These are phyloP conservation scores for Paraconiothyrium sp. DNA, from an alignment of 2,329 filamentous ascomycete species.

Conservation along the genomic window DNA sequence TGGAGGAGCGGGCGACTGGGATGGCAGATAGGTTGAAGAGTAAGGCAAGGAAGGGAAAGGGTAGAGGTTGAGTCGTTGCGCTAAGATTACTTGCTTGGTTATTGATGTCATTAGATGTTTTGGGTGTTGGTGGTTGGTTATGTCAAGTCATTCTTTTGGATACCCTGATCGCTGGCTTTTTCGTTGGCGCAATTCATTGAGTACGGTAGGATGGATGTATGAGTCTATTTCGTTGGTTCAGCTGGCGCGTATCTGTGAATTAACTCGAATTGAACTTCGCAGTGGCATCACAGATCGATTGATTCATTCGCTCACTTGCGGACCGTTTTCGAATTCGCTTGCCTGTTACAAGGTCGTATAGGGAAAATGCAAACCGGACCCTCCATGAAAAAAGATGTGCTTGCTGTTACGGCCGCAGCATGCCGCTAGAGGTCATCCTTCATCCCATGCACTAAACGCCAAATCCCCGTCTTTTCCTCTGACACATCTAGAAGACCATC, in stretches of 20 bases:
- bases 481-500: conserved; percentile 87
- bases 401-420: conserved; percentile 53
- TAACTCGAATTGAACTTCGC: conserved; percentile 33
- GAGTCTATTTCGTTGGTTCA: conserved; percentile 43
- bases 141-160: conserved; percentile 2
- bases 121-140: background rate
- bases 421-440: conserved; percentile 49
- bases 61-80: conserved; percentile 28
- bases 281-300: conserved; percentile 46
- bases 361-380: conserved; percentile 51
- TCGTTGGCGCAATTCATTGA: background rate
- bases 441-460: conserved; percentile 54
- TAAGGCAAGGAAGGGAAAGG: conserved; percentile 40
- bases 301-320: conserved; percentile 48
- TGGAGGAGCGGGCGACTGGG: conserved; percentile 54
- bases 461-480: conserved; percentile 46
- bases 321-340: conserved; percentile 54
- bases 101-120: background rate
- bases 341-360: conserved; percentile 53
- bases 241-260: conserved; percentile 35
- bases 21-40: conserved; percentile 40
- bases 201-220: background rate
- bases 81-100: background rate
- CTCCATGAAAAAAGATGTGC: conserved; percentile 50
- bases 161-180: conserved; percentile 14